Conservation (phyloP, 1,284 basidiomycete genomes). For the Trametes hirsuta region DNA sequence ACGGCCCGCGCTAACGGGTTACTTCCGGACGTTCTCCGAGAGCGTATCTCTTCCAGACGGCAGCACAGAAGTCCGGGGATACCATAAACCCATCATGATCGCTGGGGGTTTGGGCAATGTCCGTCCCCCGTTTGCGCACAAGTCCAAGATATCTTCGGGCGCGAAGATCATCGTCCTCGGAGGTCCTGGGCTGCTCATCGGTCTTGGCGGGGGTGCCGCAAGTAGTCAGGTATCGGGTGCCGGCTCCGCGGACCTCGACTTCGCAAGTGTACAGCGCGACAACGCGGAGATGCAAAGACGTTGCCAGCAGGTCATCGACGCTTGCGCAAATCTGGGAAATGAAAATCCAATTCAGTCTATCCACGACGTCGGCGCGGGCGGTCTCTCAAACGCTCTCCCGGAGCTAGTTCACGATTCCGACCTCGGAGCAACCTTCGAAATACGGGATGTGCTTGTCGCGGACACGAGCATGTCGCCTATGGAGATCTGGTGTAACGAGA, state of each 20-base stretch:
- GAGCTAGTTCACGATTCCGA: slow-evolving; percentile 96
- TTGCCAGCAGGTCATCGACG: slow-evolving; percentile 97
- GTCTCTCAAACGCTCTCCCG: slow-evolving; percentile 94
- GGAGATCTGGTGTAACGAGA: slow-evolving; percentile 99
- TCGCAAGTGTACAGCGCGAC: slow-evolving; percentile 96
- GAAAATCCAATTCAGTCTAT: slow-evolving; percentile 92
- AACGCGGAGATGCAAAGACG: slow-evolving; percentile 99
- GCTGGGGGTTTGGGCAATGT: slow-evolving; percentile 97
- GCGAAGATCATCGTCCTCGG: slow-evolving; percentile 95
- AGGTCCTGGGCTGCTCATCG: slow-evolving; percentile 96
- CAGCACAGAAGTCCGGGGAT: slow-evolving; percentile 79
- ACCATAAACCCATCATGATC: slow-evolving; percentile 99
- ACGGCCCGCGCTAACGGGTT: slow-evolving; percentile 83
- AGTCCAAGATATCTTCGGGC: slow-evolving; percentile 74
- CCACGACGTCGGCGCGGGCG: slow-evolving; percentile 98
- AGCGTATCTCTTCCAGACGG: slow-evolving; percentile 55
- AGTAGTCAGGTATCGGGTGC: slow-evolving; percentile 91
- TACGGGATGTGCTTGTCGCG: slow-evolving; percentile 90
- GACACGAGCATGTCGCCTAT: slow-evolving; percentile 96
- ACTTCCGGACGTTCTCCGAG: slow-evolving; percentile 90
- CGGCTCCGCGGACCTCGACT: slow-evolving; percentile 91
- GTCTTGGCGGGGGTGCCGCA: slow-evolving; percentile 95
- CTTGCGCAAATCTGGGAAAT: slow-evolving; percentile 72
- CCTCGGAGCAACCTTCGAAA: slow-evolving; percentile 93
- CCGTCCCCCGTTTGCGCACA: slow-evolving; percentile 78